phyloP scores from a whole-genome alignment of 148 eudicot genomes.

The Rheum nobile region DNA sequence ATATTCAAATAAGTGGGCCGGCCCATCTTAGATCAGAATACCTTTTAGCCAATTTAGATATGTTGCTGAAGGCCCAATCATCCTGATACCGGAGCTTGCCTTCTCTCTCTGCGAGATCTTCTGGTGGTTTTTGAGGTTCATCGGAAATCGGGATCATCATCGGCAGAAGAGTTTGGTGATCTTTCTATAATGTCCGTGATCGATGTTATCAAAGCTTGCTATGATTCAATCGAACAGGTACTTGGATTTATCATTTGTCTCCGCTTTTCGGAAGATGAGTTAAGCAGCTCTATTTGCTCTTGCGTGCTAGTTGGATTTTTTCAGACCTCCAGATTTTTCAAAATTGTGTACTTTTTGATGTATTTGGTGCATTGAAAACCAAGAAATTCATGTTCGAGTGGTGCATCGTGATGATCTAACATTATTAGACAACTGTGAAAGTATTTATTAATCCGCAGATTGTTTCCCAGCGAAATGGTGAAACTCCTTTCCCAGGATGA shows the following conservation, averaged over 20 bases:
- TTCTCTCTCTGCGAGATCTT: background rate
- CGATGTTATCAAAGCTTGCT: conserved; percentile 49
- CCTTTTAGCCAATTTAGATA: background rate
- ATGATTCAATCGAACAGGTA: conserved; percentile 64
- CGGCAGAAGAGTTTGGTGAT: background rate
- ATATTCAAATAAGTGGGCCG: background rate
- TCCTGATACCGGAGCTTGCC: background rate
- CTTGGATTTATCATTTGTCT: conserved; percentile 3
- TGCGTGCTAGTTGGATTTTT: background rate
- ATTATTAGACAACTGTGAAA: background rate
- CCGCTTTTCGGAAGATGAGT: background rate
- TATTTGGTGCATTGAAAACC: background rate
- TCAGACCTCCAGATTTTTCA: background rate
- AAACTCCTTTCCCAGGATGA: background rate
- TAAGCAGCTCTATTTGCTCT: background rate
- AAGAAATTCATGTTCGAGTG: background rate
- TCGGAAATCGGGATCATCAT: background rate
- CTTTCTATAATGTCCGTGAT: conserved; percentile 24
- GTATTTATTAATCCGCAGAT: background rate
- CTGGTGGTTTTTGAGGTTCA: background rate
- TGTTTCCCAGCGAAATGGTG: background rate
- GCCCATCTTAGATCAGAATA: background rate
- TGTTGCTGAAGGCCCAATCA: background rate
- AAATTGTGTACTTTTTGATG: background rate
- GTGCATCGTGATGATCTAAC: background rate